phyloP scores from a whole-genome alignment of 108 stramenopile genomes.

The Cyclotella kingstonii region DNA sequence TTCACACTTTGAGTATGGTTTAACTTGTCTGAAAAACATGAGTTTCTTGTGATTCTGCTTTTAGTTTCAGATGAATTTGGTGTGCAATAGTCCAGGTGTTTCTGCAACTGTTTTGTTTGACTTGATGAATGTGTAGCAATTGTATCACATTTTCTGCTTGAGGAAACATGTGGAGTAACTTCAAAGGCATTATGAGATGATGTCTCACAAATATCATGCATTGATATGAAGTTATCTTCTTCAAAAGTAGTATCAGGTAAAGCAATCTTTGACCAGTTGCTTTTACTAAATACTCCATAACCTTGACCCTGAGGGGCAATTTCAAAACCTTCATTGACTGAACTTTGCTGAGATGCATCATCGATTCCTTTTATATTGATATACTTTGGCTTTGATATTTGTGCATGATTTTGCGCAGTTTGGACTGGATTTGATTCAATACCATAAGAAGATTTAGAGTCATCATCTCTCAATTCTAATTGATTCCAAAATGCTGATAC shows the following conservation, averaged over 20 bases:
- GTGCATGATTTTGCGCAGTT: not conserved
- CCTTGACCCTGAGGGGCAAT: conserved; percentile 7
- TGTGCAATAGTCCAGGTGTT: not conserved
- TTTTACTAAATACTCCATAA: conserved; percentile 8
- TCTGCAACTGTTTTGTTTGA: not conserved
- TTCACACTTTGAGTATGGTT: too few relatives aligned
- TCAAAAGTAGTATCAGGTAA: not conserved
- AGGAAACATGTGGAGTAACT: not conserved
- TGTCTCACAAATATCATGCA: conserved; percentile 5
- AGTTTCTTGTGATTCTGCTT: not conserved
- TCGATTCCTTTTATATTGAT: not conserved
- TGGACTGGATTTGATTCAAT: not conserved
- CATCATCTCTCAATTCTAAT: conserved; percentile 1
- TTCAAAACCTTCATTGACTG: conserved; percentile 5
- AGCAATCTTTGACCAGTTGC: not conserved
- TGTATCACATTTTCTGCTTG: not conserved
- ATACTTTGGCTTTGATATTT: not conserved
- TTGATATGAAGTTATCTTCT: not conserved
- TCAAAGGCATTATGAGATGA: conserved; percentile 8
- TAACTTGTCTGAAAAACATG: not conserved
- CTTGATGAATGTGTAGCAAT: conserved; percentile 5
- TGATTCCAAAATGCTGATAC: conserved; percentile 16
- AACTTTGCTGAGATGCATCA: conserved; percentile 10
- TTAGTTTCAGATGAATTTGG: not conserved
- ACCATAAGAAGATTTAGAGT: not conserved